Evolutionary conservation across 148 eudicot species (phyloP), one percentile per base, ranked within the genome.

Genomic region (Linanthus parryae): DNA sequence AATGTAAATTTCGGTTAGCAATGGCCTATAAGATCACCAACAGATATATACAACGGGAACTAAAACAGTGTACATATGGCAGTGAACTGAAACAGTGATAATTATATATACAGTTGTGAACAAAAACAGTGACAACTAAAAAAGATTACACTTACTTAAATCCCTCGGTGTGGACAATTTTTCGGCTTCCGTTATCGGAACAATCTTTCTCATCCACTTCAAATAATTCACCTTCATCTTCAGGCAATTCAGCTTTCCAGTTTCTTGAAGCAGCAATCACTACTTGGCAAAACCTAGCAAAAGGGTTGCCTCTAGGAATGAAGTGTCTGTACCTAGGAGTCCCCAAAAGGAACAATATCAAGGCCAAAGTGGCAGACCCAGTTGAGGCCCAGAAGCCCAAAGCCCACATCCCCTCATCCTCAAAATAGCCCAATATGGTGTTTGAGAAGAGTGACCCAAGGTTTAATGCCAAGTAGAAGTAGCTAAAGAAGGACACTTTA

Each of bases 401-500:
- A 7, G 83, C 79, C 96, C 96, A 87, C 63, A 75, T 54, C 37
- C 96, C 96, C 29, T 71, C 88, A 47, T 87, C 88, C 59, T 87
- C 96, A 40, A 83, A 83, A 48, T 70, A 87, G 8, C 77, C 84
- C 23, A 87, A 59, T 63, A 87, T 40, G 18, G 96, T 87, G 69
- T 87, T 83, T 49, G 96, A 87, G 51, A 87, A 83, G 48, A 87
- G 88, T 17, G 76, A 70, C 7, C 96, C 96, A 37, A 87, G 71
- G 66, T 87, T 87, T 61, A 83, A 42, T 29, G 92, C 88, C 13
- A 87, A 72, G 74, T 87, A 87, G 53, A 87, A 87, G 58, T 75
- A 87, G 66, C 96, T 87, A 64, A 87, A 87, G 42, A 87, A 87
- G 15, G 92, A 67, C 34, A 87, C 92, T 48, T 87, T 87, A 4